Evolutionary conservation across 2,329 filamentous ascomycete species (phyloP).

Genomic region (Mollisia scopiformis): DNA sequence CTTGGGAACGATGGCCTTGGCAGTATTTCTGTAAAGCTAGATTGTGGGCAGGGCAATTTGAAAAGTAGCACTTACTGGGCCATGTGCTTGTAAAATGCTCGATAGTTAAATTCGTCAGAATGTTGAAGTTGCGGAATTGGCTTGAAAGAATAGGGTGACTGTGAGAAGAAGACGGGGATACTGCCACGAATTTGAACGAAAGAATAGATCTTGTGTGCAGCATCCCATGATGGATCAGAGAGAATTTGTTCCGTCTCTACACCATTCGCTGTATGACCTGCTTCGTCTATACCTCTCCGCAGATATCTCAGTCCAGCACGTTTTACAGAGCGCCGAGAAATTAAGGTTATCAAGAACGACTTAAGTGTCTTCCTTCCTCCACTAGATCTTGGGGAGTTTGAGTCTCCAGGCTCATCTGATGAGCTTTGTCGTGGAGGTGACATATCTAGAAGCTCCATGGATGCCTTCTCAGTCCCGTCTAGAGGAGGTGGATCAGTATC

Average conservation of each 20-base stretch:
- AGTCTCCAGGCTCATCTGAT: slow-evolving; percentile 24
- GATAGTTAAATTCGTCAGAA: slow-evolving; percentile 75
- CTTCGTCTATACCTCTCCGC: slow-evolving; percentile 86
- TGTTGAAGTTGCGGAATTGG: slow-evolving; percentile 83
- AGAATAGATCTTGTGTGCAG: slow-evolving; percentile 69
- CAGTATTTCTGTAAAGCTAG: too few relatives aligned
- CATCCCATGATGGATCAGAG: slow-evolving; percentile 68
- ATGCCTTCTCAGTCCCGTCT: slow-evolving; percentile 49
- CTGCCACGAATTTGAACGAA: slow-evolving; percentile 89
- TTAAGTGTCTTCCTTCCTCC: slow-evolving; percentile 21
- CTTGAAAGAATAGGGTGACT: slow-evolving; percentile 91
- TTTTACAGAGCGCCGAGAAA: slow-evolving; percentile 87
- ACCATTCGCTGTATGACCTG: slow-evolving; percentile 84
- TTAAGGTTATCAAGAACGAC: slow-evolving; percentile 71
- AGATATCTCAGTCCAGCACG: slow-evolving; percentile 89
- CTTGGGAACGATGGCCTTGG: too few relatives aligned
- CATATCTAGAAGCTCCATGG: slow-evolving; percentile 42
- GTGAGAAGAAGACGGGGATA: slow-evolving; percentile 93
- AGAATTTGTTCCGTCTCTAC: slow-evolving; percentile 97
- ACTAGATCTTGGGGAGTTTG: slow-evolving; percentile 16
- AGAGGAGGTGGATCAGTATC: slow-evolving; percentile 57
- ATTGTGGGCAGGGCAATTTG: too few relatives aligned
- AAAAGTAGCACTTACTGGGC: slow-evolving; percentile 42
- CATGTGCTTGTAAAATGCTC: slow-evolving; percentile 82
- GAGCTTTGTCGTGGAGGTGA: slow-evolving; percentile 28